Evolutionary conservation across 352 stramenopile genomes (phyloP).

Genomic region (Globisporangium nunn): DNA sequence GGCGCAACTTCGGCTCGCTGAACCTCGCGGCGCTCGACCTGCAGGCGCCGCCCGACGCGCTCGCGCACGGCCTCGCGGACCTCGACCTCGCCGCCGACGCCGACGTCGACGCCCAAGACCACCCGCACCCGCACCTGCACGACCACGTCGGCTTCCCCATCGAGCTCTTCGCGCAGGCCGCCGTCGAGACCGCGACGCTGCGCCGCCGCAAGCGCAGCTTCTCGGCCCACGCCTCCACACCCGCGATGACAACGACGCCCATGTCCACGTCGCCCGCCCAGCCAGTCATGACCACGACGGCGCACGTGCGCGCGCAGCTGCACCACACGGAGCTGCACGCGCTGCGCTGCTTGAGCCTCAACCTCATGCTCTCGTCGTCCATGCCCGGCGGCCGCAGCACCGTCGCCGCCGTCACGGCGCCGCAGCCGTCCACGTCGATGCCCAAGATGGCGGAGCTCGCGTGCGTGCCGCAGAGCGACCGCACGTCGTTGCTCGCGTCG

Average conservation of each 20-base stretch:
- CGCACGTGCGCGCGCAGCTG: constrained; percentile 17
- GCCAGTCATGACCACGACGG: not conserved
- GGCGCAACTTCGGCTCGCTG: constrained; percentile 48
- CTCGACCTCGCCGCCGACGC: constrained; percentile 16
- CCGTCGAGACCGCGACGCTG: constrained; percentile 10
- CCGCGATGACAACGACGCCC: constrained; percentile 15
- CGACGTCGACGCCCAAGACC: constrained; percentile 13
- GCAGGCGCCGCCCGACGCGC: constrained; percentile 6
- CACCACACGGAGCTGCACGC: constrained; percentile 40
- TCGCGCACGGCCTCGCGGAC: constrained; percentile 19
- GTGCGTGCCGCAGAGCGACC: constrained; percentile 11
- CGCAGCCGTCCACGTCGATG: constrained; percentile 13
- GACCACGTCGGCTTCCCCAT: constrained; percentile 19
- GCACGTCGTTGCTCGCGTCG: constrained; percentile 7
- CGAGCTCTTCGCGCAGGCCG: constrained; percentile 6
- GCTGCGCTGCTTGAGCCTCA: constrained; percentile 44
- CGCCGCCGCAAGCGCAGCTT: constrained; percentile 17
- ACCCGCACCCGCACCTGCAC: not conserved
- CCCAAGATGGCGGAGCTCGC: constrained; percentile 11
- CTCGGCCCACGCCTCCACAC: constrained; percentile 5
- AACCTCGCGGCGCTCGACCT: constrained; percentile 44
- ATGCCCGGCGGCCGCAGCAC: not conserved
- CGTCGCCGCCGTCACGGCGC: constrained; percentile 5
- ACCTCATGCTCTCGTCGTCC: constrained; percentile 35
- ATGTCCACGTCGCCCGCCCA: not conserved